These are phyloP conservation scores for Pythium apleroticum DNA, from an alignment of 352 stramenopile genomes.

Conservation along the genomic window DNA sequence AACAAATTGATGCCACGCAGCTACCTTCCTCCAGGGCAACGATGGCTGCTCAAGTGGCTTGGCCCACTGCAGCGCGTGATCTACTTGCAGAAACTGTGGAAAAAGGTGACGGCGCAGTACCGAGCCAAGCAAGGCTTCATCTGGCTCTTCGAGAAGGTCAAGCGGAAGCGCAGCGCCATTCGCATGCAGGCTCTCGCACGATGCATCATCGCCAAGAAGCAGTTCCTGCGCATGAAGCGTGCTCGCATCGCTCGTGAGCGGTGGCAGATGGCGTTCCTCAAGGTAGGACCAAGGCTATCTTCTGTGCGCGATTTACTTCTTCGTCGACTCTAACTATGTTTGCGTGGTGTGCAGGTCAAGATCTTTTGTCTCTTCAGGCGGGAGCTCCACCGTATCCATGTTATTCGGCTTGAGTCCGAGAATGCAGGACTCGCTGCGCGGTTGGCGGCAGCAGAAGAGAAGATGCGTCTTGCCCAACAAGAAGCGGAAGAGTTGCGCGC, in stretches of 20 bases:
- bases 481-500: conserved; percentile 45
- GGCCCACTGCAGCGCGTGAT: conserved; percentile 77
- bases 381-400: conserved; percentile 67
- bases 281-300: conserved; percentile 33
- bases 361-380: conserved; percentile 55
- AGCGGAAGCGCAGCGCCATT: conserved; percentile 58
- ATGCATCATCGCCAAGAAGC: conserved; percentile 61
- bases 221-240: conserved; percentile 63
- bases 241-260: conserved; percentile 62
- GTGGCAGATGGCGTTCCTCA: conserved; percentile 68
- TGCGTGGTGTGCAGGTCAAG: conserved; percentile 26
- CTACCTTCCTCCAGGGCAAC: conserved; percentile 59
- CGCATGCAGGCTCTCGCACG: conserved; percentile 67
- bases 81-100: conserved; percentile 86
- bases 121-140: conserved; percentile 77
- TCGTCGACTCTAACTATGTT: conserved; percentile 1
- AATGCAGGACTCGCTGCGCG: conserved; percentile 46
- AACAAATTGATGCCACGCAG: conserved; percentile 71
- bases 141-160: conserved; percentile 71
- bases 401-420: conserved; percentile 69
- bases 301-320: neutral
- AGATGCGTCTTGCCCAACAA: conserved; percentile 39
- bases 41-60: conserved; percentile 86
- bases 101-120: conserved; percentile 75
- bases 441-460: conserved; percentile 41